A percentile compares a stretch with the other conserved stretches of the same genome.
phyloP scores from a whole-genome alignment of 2,329 filamentous ascomycete genomes.

The Aspergillus tamarii region DNA sequence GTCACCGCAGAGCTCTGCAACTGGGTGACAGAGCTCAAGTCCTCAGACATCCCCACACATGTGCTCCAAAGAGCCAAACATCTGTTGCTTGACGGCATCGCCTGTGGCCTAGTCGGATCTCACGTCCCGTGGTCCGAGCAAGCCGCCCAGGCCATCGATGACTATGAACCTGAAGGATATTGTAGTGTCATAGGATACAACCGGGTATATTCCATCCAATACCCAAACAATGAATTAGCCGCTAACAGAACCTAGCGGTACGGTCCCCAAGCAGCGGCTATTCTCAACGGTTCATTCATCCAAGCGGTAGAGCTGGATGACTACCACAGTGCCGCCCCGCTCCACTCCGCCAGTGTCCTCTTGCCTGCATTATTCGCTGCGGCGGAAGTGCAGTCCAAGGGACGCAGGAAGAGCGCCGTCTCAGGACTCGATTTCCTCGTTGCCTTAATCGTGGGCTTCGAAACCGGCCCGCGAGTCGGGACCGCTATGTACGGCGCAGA shows the following conservation, averaged over 20 bases:
- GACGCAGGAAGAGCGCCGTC: constrained; percentile 6
- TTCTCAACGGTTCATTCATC: constrained; percentile 50
- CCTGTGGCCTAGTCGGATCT: constrained; percentile 45
- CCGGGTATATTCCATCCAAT: constrained; percentile 10
- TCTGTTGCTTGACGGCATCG: constrained; percentile 49
- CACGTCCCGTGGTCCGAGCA: constrained; percentile 47
- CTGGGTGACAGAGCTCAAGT: not conserved
- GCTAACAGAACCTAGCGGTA: not conserved
- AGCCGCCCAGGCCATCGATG: constrained; percentile 34
- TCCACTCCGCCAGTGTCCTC: constrained; percentile 44
- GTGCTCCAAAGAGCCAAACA: constrained; percentile 39
- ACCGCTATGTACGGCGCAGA: constrained; percentile 42
- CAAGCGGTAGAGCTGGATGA: constrained; percentile 52
- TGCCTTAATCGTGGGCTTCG: constrained; percentile 44
- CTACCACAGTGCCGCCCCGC: constrained; percentile 45
- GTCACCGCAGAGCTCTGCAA: not conserved
- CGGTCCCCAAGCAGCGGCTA: constrained; percentile 42
- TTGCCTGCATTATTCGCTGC: constrained; percentile 47
- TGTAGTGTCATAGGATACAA: constrained; percentile 20
- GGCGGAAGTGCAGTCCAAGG: not conserved
- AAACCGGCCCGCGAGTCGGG: constrained; percentile 45
- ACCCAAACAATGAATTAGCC: accelerated
- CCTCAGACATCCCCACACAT: not conserved
- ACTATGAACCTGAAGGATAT: constrained; percentile 37
- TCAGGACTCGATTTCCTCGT: constrained; percentile 38